Evolutionary conservation across 257 asterid species (phyloP).

Genomic region (Nicotiana benthamiana): DNA sequence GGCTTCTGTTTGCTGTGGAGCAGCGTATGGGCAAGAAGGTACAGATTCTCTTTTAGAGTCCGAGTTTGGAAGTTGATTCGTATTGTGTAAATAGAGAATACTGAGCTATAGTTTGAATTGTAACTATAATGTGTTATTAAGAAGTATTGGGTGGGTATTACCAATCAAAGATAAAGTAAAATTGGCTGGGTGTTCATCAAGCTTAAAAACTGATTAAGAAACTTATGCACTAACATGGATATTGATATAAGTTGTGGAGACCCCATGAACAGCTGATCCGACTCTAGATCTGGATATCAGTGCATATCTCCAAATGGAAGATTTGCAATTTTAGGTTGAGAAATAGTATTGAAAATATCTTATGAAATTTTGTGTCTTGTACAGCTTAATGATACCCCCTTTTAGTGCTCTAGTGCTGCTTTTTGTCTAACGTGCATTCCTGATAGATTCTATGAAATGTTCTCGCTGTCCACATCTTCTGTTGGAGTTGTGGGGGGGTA

Average conservation of each 20-base stretch:
- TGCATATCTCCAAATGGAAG: not conserved
- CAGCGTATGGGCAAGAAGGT: slow-evolving; percentile 87
- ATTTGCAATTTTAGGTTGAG: slow-evolving; percentile 1
- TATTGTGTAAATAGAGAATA: not conserved
- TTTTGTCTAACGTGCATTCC: not conserved
- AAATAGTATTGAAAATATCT: not conserved
- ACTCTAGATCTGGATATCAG: not conserved
- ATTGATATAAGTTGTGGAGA: not conserved
- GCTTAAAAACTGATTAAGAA: not conserved
- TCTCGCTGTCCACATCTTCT: not conserved
- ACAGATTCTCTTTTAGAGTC: slow-evolving; percentile 12
- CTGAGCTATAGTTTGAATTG: not conserved
- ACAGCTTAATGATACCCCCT: not conserved
- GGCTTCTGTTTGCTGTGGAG: slow-evolving; percentile 28
- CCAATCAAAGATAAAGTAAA: not conserved
- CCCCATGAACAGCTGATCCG: not conserved
- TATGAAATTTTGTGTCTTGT: not conserved
- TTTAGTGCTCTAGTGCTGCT: not conserved
- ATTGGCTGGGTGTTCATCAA: not conserved
- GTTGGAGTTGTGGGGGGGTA: not conserved
- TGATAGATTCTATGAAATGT: not conserved
- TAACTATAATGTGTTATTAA: not conserved
- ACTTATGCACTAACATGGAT: not conserved
- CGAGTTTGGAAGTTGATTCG: not conserved
- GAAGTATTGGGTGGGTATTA: not conserved